Evolutionary conservation across 805 yeast genomes (phyloP).

Genomic region (Pichia deserticola): DNA sequence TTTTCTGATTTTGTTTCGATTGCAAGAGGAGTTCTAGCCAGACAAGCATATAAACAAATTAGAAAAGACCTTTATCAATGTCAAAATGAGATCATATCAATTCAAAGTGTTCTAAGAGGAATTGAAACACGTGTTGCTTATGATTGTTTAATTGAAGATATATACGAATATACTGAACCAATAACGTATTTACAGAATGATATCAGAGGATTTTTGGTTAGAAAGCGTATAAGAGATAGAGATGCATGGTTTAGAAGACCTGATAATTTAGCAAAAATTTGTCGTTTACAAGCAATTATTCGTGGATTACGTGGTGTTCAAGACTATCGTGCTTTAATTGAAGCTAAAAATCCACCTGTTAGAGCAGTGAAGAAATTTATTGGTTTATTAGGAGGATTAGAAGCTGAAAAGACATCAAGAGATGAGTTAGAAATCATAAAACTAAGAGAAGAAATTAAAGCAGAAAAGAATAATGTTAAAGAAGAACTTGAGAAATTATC

Average conservation of each 20-base stretch:
- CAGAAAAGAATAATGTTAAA: conserved; percentile 63
- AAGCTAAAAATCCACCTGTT: conserved; percentile 69
- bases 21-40: conserved; percentile 35
- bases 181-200: conserved; percentile 47
- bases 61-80: conserved; percentile 15
- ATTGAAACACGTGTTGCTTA: conserved; percentile 48
- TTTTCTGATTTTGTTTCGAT: conserved; percentile 36
- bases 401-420: conserved; percentile 37
- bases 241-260: conserved; percentile 41
- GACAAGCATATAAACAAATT: conserved; percentile 23
- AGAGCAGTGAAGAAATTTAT: conserved; percentile 72
- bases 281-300: conserved; percentile 67
- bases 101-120: conserved; percentile 62
- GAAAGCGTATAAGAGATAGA: conserved; percentile 31
- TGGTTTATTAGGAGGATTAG: conserved; percentile 55
- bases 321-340: conserved; percentile 68
- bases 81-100: conserved; percentile 27
- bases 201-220: conserved; percentile 39
- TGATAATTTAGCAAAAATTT: conserved; percentile 48
- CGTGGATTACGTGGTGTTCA: conserved; percentile 59
- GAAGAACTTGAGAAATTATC: conserved; percentile 66
- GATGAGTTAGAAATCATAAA: conserved; percentile 6
- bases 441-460: conserved; percentile 37
- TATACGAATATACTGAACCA: conserved; percentile 36
- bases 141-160: conserved; percentile 47